Evolutionary conservation across 2,329 filamentous ascomycete species (phyloP).

Genomic region (Aspergillus persii): DNA sequence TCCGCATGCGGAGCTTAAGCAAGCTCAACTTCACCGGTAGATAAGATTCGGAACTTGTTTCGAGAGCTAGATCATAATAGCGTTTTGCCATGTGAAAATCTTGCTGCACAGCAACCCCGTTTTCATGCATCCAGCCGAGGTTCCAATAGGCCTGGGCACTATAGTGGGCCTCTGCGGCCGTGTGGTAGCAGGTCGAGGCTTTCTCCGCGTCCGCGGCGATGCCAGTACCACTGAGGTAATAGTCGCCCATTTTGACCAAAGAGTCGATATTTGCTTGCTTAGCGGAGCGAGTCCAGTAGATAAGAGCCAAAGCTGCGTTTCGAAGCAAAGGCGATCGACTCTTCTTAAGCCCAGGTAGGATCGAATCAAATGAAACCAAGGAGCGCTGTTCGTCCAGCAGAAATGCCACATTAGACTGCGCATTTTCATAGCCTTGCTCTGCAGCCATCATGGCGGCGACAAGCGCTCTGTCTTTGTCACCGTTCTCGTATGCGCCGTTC

Average conservation of each 20-base stretch:
- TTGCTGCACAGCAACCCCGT: slow-evolving; percentile 86
- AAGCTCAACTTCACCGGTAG: slow-evolving; percentile 86
- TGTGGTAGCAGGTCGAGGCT: slow-evolving; percentile 88
- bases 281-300: slow-evolving; percentile 94
- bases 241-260: slow-evolving; percentile 97
- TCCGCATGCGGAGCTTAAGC: slow-evolving; percentile 77
- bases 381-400: slow-evolving; percentile 74
- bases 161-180: slow-evolving; percentile 84
- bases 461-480: slow-evolving; percentile 76
- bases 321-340: slow-evolving; percentile 48
- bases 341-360: slow-evolving; percentile 49
- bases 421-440: slow-evolving; percentile 86
- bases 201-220: slow-evolving; percentile 71
- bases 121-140: slow-evolving; percentile 99
- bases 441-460: slow-evolving; percentile 82
- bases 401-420: slow-evolving; percentile 86
- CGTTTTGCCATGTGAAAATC: slow-evolving; percentile 97
- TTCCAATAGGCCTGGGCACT: slow-evolving; percentile 97
- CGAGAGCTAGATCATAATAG: slow-evolving; percentile 89
- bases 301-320: slow-evolving; percentile 68
- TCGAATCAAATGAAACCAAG: slow-evolving; percentile 55
- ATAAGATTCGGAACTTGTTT: slow-evolving; percentile 90
- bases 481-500: slow-evolving; percentile 75
- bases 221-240: slow-evolving; percentile 83
- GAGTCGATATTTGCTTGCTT: slow-evolving; percentile 92